phyloP scores from a whole-genome alignment of 2,329 filamentous ascomycete species.

The Pyricularia grisea region DNA sequence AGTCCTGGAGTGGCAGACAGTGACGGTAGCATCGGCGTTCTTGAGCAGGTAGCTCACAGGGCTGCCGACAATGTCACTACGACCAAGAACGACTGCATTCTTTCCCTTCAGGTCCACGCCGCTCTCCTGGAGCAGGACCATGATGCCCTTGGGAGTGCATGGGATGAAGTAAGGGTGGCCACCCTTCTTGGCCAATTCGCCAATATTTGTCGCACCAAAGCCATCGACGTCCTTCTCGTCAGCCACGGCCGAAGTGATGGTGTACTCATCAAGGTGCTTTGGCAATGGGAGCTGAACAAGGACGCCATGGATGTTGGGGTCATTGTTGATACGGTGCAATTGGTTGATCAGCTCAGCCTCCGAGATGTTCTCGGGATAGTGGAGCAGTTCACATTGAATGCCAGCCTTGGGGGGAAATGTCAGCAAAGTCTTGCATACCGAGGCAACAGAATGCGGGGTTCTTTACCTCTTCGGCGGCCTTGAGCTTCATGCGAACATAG shows the following conservation, averaged over 20 bases:
- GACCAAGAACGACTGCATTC: conserved; percentile 85
- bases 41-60: conserved; percentile 93
- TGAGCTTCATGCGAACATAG: conserved; percentile 99
- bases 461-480: conserved; percentile 81
- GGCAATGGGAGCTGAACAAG: conserved; percentile 90
- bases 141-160: conserved; percentile 95
- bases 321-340: conserved; percentile 76
- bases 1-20: conserved; percentile 89
- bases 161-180: conserved; percentile 83
- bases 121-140: conserved; percentile 78
- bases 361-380: conserved; percentile 70
- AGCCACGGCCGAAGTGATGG: conserved; percentile 79
- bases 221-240: conserved; percentile 98
- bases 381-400: conserved; percentile 78
- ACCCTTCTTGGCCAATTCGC: conserved; percentile 91
- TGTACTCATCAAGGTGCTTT: conserved; percentile 80
- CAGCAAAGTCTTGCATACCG: background rate
- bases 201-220: conserved; percentile 89
- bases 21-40: conserved; percentile 94
- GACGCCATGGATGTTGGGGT: conserved; percentile 79
- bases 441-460: background rate
- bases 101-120: conserved; percentile 81
- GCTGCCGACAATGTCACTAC: conserved; percentile 95
- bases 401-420: conserved; percentile 53
- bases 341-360: conserved; percentile 80